Percentiles rank a stretch among this genome's conserved stretches.
These are phyloP conservation scores for Pyrenula aspistea DNA, from an alignment of 495 filamentous ascomycete species.

Conservation along the genomic window DNA sequence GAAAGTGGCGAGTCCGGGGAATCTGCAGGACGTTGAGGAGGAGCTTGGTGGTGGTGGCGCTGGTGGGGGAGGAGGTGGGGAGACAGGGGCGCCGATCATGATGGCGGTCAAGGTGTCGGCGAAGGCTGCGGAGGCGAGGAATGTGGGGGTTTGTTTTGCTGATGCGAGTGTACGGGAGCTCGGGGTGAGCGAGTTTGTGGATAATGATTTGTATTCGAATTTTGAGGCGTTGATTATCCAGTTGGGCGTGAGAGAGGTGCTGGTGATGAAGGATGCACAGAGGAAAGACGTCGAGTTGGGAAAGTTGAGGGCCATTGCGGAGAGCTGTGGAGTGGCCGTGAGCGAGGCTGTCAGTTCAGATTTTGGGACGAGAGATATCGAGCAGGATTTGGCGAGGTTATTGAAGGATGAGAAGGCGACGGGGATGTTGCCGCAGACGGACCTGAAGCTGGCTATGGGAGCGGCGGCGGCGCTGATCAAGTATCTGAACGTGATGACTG, in stretches of 20 bases:
- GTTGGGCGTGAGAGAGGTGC: constrained; percentile 86
- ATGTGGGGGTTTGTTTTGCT: constrained; percentile 92
- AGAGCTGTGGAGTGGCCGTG: constrained; percentile 81
- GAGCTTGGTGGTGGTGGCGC: constrained; percentile 50
- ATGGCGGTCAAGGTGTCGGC: constrained; percentile 85
- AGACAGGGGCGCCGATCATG: constrained; percentile 87
- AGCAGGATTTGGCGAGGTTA: constrained; percentile 82
- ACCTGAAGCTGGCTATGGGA: constrained; percentile 94
- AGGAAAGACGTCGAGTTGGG: constrained; percentile 80
- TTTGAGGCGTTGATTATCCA: constrained; percentile 95
- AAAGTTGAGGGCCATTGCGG: constrained; percentile 79
- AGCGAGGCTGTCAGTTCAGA: constrained; percentile 65
- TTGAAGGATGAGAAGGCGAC: constrained; percentile 74
- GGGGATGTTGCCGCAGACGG: constrained; percentile 73
- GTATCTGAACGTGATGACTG: constrained; percentile 84
- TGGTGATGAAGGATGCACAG: constrained; percentile 63
- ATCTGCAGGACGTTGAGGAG: constrained; percentile 94
- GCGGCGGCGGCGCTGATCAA: constrained; percentile 89
- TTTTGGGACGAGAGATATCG: constrained; percentile 86
- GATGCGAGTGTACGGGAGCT: constrained; percentile 95
- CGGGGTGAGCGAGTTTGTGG: constrained; percentile 92
- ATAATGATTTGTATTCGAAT: constrained; percentile 97
- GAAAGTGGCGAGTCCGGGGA: constrained; percentile 90
- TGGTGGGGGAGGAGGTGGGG: constrained; percentile 36
- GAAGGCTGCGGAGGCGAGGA: constrained; percentile 72